phyloP scores from a whole-genome alignment of 1,284 basidiomycete species.

The Abortiporus biennis region DNA sequence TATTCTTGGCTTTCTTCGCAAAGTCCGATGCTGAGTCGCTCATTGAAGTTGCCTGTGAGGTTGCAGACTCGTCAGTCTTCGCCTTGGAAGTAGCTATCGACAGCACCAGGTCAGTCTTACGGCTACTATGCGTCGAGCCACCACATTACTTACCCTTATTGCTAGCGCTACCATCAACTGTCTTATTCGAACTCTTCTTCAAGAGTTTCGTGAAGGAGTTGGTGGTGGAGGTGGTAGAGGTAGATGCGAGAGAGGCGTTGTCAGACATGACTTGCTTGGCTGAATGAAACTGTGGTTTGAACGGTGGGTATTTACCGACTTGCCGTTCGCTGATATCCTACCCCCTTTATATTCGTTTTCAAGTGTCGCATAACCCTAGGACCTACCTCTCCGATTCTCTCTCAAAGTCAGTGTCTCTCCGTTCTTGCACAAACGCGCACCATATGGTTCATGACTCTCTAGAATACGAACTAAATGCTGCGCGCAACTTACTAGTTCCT shows the following conservation, averaged over 20 bases:
- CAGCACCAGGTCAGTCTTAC: not conserved
- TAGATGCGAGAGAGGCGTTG: slow-evolving; percentile 4
- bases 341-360: too few species aligned
- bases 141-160: not conserved
- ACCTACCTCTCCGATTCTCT: too few species aligned
- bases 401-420: too few species aligned
- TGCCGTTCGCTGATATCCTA: too few species aligned
- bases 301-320: too few species aligned
- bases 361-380: too few species aligned
- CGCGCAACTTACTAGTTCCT: too few species aligned
- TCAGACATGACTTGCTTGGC: slow-evolving; percentile 3
- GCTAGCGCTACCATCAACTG: not conserved
- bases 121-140: not conserved
- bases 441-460: too few species aligned
- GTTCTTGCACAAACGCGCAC: too few species aligned
- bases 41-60: slow-evolving; percentile 4
- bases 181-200: not conserved
- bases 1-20: slow-evolving; percentile 12
- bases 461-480: too few species aligned
- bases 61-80: not conserved
- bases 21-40: slow-evolving; percentile 11
- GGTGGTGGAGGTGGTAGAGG: slow-evolving; percentile 1
- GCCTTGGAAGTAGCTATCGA: not conserved
- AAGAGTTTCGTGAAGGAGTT: not conserved
- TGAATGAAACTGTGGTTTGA: slow-evolving; percentile 1